Evolutionary conservation across 371 early-diverging fungal genomes (phyloP).

Genomic region (Syncephalastrum sp.): DNA sequence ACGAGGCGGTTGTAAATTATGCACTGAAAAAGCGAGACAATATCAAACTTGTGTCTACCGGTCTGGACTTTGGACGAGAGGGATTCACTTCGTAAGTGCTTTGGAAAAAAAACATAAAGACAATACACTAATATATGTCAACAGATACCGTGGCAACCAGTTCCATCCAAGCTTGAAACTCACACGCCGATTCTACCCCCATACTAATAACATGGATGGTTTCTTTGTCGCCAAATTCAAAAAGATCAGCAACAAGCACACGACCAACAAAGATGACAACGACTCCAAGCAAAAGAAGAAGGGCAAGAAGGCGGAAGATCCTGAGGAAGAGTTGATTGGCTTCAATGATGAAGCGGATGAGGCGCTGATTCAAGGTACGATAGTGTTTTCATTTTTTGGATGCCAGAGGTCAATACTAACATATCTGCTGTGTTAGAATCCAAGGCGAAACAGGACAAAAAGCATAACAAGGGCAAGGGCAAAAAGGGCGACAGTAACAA

Average conservation of each 20-base stretch:
- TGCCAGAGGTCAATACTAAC: neutral
- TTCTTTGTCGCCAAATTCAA: conserved; percentile 99
- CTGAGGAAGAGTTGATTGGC: conserved; percentile 29
- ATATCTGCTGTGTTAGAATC: conserved; percentile 19
- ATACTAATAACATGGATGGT: conserved; percentile 99
- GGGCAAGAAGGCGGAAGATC: conserved; percentile 8
- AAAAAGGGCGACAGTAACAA: conserved; percentile 1
- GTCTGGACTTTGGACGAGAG: conserved; percentile 90
- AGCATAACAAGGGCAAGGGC: conserved; percentile 10
- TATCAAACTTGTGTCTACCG: conserved; percentile 88
- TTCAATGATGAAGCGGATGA: conserved; percentile 77
- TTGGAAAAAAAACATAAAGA: neutral
- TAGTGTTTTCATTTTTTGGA: neutral
- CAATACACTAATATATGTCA: neutral
- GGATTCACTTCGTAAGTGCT: conserved; percentile 71
- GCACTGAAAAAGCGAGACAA: conserved; percentile 93
- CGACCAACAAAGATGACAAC: conserved; percentile 39
- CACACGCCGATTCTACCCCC: conserved; percentile 97
- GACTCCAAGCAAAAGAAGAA: conserved; percentile 16
- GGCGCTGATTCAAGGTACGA: conserved; percentile 57
- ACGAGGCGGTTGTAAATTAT: conserved; percentile 98
- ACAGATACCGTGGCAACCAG: conserved; percentile 79
- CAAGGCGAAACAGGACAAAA: conserved; percentile 25
- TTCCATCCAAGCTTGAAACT: conserved; percentile 88
- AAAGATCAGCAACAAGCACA: conserved; percentile 77